A percentile compares a stretch with the other conserved stretches of the same genome.
These are phyloP conservation scores for Vanderwaltozyma yarrowii DNA, from an alignment of 805 yeast genomes.

Conservation along the genomic window DNA sequence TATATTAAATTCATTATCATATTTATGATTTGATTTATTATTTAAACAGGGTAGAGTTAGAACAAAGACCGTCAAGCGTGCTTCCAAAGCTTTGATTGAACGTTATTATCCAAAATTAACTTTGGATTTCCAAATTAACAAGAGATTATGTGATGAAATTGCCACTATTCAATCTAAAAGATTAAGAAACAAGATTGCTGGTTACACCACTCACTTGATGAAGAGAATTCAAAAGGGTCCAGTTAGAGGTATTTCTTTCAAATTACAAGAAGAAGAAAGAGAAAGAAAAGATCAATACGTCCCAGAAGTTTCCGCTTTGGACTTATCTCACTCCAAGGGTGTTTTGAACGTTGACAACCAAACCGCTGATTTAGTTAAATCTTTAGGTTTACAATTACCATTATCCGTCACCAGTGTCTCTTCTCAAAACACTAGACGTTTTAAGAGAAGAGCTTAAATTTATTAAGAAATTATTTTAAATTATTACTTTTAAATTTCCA, in stretches of 20 bases:
- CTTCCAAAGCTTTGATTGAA: conserved; percentile 99
- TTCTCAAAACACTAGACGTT: conserved; percentile 86
- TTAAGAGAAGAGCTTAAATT: conserved; percentile 77
- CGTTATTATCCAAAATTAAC: conserved; percentile 99
- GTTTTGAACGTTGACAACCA: conserved; percentile 95
- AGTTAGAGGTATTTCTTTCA: conserved; percentile 99
- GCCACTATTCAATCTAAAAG: conserved; percentile 99
- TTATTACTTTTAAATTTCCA: not conserved
- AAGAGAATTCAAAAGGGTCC: conserved; percentile 99
- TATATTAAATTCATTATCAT: not conserved
- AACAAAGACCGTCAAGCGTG: conserved; percentile 99
- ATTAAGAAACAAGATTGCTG: conserved; percentile 99
- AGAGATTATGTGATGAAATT: conserved; percentile 96
- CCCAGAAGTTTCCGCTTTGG: conserved; percentile 99
- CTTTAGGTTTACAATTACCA: conserved; percentile 87
- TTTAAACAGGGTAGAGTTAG: conserved; percentile 93
- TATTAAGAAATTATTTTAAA: not conserved
- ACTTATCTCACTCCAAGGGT: conserved; percentile 91
- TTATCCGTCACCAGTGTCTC: conserved; percentile 77
- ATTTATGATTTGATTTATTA: not conserved
- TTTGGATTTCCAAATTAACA: conserved; percentile 99
- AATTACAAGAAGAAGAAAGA: conserved; percentile 99
- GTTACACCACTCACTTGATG: conserved; percentile 99
- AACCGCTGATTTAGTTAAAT: conserved; percentile 89
- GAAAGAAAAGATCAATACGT: conserved; percentile 99